Conservation (phyloP, 2,329 filamentous ascomycete species). For the Cladosporium sp. region DNA sequence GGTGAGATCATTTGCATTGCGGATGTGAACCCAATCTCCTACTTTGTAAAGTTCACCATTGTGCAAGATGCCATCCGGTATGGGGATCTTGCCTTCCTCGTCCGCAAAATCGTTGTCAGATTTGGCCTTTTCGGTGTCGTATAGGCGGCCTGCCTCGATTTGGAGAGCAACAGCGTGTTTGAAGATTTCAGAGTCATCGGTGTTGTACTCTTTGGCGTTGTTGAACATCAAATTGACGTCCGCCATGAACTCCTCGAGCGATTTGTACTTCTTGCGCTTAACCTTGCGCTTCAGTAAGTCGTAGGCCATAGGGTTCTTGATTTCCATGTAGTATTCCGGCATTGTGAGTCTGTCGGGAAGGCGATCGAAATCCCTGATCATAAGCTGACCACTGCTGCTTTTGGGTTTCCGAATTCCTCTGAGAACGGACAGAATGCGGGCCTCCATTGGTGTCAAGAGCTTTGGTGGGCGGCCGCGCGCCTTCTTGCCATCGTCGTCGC, state of each 20-base stretch:
- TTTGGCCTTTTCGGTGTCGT: slow-evolving; percentile 78
- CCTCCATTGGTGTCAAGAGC: slow-evolving; percentile 89
- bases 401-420: slow-evolving; percentile 84
- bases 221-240: slow-evolving; percentile 95
- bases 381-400: slow-evolving; percentile 65
- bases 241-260: slow-evolving; percentile 77
- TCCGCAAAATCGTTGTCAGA: slow-evolving; percentile 87
- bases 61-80: slow-evolving; percentile 74
- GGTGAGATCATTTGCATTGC: slow-evolving; percentile 89
- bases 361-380: slow-evolving; percentile 81
- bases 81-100: slow-evolving; percentile 81
- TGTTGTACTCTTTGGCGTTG: slow-evolving; percentile 88
- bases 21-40: slow-evolving; percentile 94
- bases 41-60: slow-evolving; percentile 86
- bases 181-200: slow-evolving; percentile 81
- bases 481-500: slow-evolving; percentile 54
- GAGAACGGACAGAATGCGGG: slow-evolving; percentile 80
- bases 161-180: slow-evolving; percentile 72
- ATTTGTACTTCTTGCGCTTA: slow-evolving; percentile 92
- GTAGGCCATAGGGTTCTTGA: slow-evolving; percentile 82
- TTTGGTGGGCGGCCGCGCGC: slow-evolving; percentile 76
- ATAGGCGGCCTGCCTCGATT: slow-evolving; percentile 68
- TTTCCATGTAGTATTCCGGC: slow-evolving; percentile 86
- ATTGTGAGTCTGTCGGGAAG: slow-evolving; percentile 80
- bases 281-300: slow-evolving; percentile 84